Conservation (phyloP, 2,329 filamentous ascomycete genomes). For the Fusarium sacchari region DNA sequence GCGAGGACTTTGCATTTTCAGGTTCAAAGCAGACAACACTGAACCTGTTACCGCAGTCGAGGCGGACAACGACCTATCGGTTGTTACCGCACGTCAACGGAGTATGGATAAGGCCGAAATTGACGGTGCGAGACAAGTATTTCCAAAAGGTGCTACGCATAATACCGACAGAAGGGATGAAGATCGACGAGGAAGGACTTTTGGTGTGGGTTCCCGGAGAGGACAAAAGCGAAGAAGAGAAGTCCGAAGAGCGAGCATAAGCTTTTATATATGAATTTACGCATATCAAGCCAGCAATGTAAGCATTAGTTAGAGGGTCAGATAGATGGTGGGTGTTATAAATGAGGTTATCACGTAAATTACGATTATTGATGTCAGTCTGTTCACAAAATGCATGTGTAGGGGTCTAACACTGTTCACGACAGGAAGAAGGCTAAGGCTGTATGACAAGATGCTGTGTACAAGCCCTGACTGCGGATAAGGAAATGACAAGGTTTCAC, state of each 20-base stretch:
- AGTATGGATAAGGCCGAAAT: constrained; percentile 74
- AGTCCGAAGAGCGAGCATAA: constrained; percentile 7
- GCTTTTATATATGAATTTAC: not conserved
- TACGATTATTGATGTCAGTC: not conserved
- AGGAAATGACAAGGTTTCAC: constrained; percentile 12
- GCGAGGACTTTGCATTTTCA: constrained; percentile 91
- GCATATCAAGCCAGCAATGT: not conserved
- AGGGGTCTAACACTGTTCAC: not conserved
- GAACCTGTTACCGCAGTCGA: constrained; percentile 83
- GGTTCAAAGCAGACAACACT: constrained; percentile 84
- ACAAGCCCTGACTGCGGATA: not conserved
- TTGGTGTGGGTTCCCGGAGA: constrained; percentile 67
- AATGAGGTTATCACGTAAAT: constrained; percentile 28
- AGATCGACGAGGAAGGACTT: constrained; percentile 70
- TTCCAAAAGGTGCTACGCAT: constrained; percentile 91
- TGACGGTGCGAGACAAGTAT: constrained; percentile 87
- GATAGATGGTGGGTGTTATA: constrained; percentile 11
- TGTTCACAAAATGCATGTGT: not conserved
- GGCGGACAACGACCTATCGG: constrained; percentile 77
- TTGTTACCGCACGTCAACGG: constrained; percentile 74
- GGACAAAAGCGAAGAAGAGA: constrained; percentile 33
- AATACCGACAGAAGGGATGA: constrained; percentile 79
- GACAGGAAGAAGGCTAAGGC: not conserved
- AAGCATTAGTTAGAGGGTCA: constrained; percentile 7
- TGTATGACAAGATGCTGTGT: constrained; percentile 12